Evolutionary conservation across 2,329 filamentous ascomycete species (phyloP).

Genomic region (Scytalidium sp.): DNA sequence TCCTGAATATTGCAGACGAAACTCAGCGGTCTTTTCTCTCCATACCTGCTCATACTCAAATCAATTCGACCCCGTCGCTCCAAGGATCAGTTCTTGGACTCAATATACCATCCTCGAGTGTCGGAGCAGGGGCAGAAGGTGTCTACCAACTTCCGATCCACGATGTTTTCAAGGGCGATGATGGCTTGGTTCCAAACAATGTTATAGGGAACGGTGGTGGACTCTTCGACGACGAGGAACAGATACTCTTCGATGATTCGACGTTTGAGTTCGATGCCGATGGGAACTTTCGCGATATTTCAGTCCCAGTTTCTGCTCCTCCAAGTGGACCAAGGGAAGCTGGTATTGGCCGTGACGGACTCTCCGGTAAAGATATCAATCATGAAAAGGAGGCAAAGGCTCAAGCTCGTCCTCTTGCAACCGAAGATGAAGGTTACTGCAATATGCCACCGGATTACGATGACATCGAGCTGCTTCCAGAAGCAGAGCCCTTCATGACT

Average conservation of each 20-base stretch:
- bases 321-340: conserved; percentile 1
- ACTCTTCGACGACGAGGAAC: conserved; percentile 33
- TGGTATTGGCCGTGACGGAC: neutral
- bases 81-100: conserved; percentile 37
- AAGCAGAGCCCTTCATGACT: conserved; percentile 24
- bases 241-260: conserved; percentile 45
- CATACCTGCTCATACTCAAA: conserved; percentile 7
- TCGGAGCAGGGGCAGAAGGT: conserved; percentile 31
- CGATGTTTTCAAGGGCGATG: conserved; percentile 16
- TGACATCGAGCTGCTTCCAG: conserved; percentile 23
- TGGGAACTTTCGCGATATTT: conserved; percentile 52
- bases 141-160: conserved; percentile 22
- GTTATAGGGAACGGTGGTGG: conserved; percentile 25
- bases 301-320: conserved; percentile 17
- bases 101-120: conserved; percentile 45
- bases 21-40: conserved; percentile 25
- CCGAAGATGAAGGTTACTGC: conserved; percentile 26
- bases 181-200: conserved; percentile 28
- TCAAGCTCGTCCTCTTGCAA: conserved; percentile 12
- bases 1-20: conserved; percentile 30
- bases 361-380: too few species aligned
- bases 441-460: conserved; percentile 27
- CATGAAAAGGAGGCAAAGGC: neutral
- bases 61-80: conserved; percentile 21
- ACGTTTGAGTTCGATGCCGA: conserved; percentile 61